Evolutionary conservation across 768 basidiomycete species (phyloP), one percentile per base, ranked within the genome.

Genomic region (Pholiota microspora): DNA sequence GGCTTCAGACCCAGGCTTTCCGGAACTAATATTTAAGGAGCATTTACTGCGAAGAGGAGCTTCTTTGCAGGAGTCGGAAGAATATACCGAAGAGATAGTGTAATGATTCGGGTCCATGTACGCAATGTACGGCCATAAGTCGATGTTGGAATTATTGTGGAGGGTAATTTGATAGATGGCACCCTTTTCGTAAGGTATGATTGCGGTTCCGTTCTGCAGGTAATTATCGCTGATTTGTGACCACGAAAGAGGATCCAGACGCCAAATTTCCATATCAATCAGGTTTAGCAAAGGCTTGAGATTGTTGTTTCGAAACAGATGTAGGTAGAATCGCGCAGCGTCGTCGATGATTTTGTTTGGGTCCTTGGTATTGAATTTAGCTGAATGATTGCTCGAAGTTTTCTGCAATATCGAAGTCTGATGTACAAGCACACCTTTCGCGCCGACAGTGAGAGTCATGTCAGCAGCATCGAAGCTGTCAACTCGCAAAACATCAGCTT

Each of bases 81-180:
- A 78, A 64, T 83, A 82, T n/a, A 84, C 66, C 52, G 82, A 72
- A 51, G 75, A 78, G 56, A 82, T 81, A 48, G 72, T 74, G 55
- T 83, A 79, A 35, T 73, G 77, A 51, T 73, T 76, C 2, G 81
- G 77, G 61, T 85, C 82, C 80, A 86, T 80, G 63, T 80, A 83
- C 1, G 77, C 76, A 29, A 86, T 72, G 63, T 83, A 84, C 28
- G 84, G 82, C 84, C 83, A 86, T 25, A 86, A 74, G 62, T 82
- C 78, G 53, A 66, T 59, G 58, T 77, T 73, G 1, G 83, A 75
- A 32, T 70, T 64, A 58, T 85, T 85, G 55, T 71, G 75, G 21
- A 86, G 64, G 31, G 77, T 68, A 45, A 84, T 68, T 32, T 71
- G 67, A 56, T 82, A 85, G 16, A 80, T 70, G 42, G 75, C 65